Base-by-base conservation (phyloP, 2,329 filamentous ascomycete species). In the Ambrosiella beaveri region DNA sequence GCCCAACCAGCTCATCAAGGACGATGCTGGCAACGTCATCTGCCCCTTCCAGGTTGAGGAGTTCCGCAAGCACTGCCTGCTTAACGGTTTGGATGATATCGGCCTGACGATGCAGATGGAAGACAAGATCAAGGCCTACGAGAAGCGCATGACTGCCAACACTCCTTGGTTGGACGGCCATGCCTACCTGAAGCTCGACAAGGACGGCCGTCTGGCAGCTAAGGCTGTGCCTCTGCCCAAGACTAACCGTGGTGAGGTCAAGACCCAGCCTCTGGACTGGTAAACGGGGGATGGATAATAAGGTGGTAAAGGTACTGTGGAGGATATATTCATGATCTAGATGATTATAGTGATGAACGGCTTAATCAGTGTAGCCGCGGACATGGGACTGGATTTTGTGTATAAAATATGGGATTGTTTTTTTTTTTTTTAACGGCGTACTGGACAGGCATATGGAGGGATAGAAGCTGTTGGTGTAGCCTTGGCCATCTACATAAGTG, bases 11-110 rank as follows among this genome's bases (percentile, higher is more conserved):
- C 73, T 82, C 56, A 84, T 97, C 73, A 88, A 85, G 68, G 82
- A 87, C 63, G 82, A 80, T 0, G 72, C 78, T 15, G 91, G 91
- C 63, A 82, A 81, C 62, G 79, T 81, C 64, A 78, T 97, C 57
- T 84, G 84, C 66, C 71, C 72, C 45, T 97, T 97, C 66, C 85
- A 95, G 0, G 86, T 95, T 5, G 91, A 97, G 68, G 81, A 86
- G 71, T 97, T 97, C 76, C 77, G 89, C 68, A 95, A 94, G 73
- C 88, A 97, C 73, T 97, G 91, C 71, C 74, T 97, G 55, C 71
- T 95, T 65, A 95, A 97, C 67, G 91, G 91, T 0, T 81, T 97
- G 8, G 91, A 97, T 68, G 93, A 97, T 65, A 97, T 97, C 66
- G 91, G 91, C 40, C 73, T 97, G 63, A 97, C 91, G 5, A 88